phyloP scores from a whole-genome alignment of 805 yeast genomes.

The Wickerhamomyces sydowiorum region DNA sequence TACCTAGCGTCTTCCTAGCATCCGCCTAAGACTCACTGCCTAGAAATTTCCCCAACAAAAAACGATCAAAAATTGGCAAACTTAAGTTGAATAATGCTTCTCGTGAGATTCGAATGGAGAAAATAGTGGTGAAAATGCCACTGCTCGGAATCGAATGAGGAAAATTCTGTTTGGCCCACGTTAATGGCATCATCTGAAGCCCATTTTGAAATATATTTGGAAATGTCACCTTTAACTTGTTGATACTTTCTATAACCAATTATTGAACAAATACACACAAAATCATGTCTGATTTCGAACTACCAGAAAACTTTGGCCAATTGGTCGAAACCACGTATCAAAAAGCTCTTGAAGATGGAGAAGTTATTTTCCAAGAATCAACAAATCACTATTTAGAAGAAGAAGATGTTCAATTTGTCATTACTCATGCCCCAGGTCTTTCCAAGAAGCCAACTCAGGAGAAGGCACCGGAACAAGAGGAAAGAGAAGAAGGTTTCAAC shows the following conservation, averaged over 20 bases:
- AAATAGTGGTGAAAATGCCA: too few species aligned
- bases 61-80: too few species aligned
- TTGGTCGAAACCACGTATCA: slow-evolving; percentile 36
- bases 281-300: slow-evolving; percentile 18
- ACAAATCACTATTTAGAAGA: slow-evolving; percentile 26
- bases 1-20: too few species aligned
- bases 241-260: background rate
- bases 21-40: too few species aligned
- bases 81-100: too few species aligned
- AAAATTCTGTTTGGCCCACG: too few species aligned
- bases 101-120: too few species aligned
- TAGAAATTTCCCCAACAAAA: too few species aligned
- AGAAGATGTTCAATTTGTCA: slow-evolving; percentile 24
- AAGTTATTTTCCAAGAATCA: slow-evolving; percentile 48
- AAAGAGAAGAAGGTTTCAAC: slow-evolving; percentile 35
- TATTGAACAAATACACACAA: background rate
- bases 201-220: too few species aligned
- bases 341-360: slow-evolving; percentile 39
- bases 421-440: slow-evolving; percentile 28
- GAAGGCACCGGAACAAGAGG: slow-evolving; percentile 25
- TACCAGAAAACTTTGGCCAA: slow-evolving; percentile 35
- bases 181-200: background rate
- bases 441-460: slow-evolving; percentile 33
- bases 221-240: too few species aligned
- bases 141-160: background rate